Evolutionary conservation across 495 filamentous ascomycete species (phyloP).

Genomic region (Platismatia glauca): DNA sequence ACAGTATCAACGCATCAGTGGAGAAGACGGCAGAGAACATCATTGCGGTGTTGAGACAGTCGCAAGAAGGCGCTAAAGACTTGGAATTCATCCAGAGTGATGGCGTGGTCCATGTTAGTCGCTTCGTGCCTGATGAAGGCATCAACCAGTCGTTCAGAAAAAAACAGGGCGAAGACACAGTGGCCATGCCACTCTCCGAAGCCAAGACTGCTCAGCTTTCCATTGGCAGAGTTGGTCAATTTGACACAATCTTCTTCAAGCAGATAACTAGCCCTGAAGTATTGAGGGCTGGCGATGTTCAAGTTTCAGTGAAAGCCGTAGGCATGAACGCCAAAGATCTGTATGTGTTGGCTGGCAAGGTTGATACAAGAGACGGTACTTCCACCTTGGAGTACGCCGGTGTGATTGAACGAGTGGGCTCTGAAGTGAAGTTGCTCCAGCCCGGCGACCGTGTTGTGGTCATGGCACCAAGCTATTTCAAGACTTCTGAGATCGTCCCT

Average conservation of each 20-base stretch:
- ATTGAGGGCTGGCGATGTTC: no score
- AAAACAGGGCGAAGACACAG: slow-evolving; percentile 9
- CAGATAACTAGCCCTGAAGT: no score
- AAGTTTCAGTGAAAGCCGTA: no score
- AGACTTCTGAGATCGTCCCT: slow-evolving; percentile 9
- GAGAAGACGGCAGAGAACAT: no score
- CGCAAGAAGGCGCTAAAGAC: slow-evolving; percentile 18
- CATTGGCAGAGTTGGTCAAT: no score
- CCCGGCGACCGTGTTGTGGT: slow-evolving; percentile 19
- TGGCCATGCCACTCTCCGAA: background rate
- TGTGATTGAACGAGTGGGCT: slow-evolving; percentile 10
- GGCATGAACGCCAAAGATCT: no score
- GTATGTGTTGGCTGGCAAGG: background rate
- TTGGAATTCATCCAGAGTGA: slow-evolving; percentile 21
- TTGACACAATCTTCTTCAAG: no score
- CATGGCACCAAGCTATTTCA: slow-evolving; percentile 14
- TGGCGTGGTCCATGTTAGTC: slow-evolving; percentile 26
- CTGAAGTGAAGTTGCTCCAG: background rate
- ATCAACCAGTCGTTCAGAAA: slow-evolving; percentile 25
- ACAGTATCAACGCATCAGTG: no score
- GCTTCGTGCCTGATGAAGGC: slow-evolving; percentile 22
- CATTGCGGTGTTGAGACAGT: no score
- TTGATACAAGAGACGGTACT: slow-evolving; percentile 6
- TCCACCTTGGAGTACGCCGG: slow-evolving; percentile 10
- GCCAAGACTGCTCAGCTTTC: no score